A percentile compares a stretch with the other conserved stretches of the same genome.
Evolutionary conservation across 176 grass and related monocot species (phyloP).

Genomic region (Musa acuminata): DNA sequence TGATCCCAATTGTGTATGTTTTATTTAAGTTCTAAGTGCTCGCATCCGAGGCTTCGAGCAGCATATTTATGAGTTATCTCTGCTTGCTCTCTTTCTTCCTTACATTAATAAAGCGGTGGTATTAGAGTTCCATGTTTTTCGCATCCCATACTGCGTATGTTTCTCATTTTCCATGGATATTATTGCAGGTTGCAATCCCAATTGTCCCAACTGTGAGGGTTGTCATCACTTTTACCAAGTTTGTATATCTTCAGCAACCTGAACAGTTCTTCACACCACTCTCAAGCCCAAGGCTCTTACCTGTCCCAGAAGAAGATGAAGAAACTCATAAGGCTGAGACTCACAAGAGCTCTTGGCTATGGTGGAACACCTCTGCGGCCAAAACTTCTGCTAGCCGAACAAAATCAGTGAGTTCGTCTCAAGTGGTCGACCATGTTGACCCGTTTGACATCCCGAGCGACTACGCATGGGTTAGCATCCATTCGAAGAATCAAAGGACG

Average conservation of each 20-base stretch:
- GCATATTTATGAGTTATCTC: neutral
- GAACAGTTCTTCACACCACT: constrained; percentile 97
- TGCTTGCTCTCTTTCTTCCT: neutral
- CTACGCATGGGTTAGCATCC: constrained; percentile 70
- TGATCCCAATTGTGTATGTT: neutral
- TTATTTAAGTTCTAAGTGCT: neutral
- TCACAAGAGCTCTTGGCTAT: constrained; percentile 62
- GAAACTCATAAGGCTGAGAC: constrained; percentile 28
- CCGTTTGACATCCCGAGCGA: constrained; percentile 69
- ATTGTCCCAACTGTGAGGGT: constrained; percentile 87
- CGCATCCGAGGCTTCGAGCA: neutral
- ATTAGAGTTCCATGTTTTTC: neutral
- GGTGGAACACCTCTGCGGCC: constrained; percentile 32
- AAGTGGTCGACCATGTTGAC: constrained; percentile 55
- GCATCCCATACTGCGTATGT: neutral
- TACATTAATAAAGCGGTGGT: neutral
- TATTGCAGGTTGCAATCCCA: constrained; percentile 78
- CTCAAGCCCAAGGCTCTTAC: constrained; percentile 79
- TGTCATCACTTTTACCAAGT: constrained; percentile 88
- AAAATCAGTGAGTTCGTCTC: constrained; percentile 60
- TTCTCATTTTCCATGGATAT: constrained; percentile 6
- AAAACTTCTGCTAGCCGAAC: constrained; percentile 39
- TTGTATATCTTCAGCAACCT: constrained; percentile 58
- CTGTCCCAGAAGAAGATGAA: constrained; percentile 34
- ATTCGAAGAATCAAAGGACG: constrained; percentile 52